Evolutionary conservation across 345 rosid genomes (phyloP).

Genomic region (sweet orange (Citrus sinensis)): DVS_A1.0 CM039169.1:17324001-17324500

Average conservation of each 20-base stretch:
- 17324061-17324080: conserved; percentile 55
- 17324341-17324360: background rate
- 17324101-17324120: conserved; percentile 75
- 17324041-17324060: background rate
- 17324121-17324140: conserved; percentile 66
- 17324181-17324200: conserved; percentile 51
- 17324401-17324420: background rate
- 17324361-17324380: background rate
- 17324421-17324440: background rate
- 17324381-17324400: background rate
- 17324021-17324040: background rate
- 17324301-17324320: background rate
- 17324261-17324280: conserved; percentile 23
- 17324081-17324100: conserved; percentile 71
- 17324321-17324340: background rate
- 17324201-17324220: conserved; percentile 47
- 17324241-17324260: conserved; percentile 58
- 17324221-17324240: conserved; percentile 50
- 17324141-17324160: conserved; percentile 30
- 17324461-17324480: background rate
- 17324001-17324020: background rate
- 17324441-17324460: background rate
- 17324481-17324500: too few species aligned
- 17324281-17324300: background rate
- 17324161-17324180: conserved; percentile 41